Conservation (phyloP, 2,329 filamentous ascomycete genomes). For the Malbranchea zuffiana region DNA sequence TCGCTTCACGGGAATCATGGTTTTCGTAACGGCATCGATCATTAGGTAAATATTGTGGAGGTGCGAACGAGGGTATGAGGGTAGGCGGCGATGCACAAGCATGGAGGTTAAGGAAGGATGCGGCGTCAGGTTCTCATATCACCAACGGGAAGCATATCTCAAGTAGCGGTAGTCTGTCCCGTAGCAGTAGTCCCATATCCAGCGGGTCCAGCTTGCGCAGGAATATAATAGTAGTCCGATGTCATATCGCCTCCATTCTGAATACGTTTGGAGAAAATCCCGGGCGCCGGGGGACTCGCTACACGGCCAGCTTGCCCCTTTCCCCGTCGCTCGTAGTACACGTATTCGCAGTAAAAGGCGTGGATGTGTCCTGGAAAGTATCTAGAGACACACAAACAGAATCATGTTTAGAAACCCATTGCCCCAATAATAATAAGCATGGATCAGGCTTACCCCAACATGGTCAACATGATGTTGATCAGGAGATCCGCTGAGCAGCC, state of each 20-base stretch:
- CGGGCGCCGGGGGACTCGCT: slow-evolving; percentile 22
- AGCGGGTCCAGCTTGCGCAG: slow-evolving; percentile 2
- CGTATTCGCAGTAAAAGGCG: slow-evolving; percentile 71
- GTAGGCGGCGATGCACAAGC: no score
- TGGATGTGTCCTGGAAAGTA: slow-evolving; percentile 69
- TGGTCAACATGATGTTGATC: slow-evolving; percentile 56
- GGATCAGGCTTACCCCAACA: slow-evolving; percentile 44
- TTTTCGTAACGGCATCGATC: no score
- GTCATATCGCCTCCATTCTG: slow-evolving; percentile 26
- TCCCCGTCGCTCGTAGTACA: slow-evolving; percentile 61
- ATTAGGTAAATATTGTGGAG: no score
- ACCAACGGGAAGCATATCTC: no score
- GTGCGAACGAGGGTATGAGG: no score
- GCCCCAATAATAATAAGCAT: not conserved
- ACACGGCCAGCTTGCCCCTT: slow-evolving; percentile 18
- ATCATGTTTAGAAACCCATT: not conserved
- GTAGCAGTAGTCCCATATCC: not conserved
- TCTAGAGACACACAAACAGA: slow-evolving; percentile 24
- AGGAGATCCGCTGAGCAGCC: slow-evolving; percentile 56
- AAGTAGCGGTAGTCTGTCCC: slow-evolving; percentile 4
- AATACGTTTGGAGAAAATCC: slow-evolving; percentile 32
- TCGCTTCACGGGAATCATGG: no score
- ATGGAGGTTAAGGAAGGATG: no score
- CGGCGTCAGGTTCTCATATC: no score
- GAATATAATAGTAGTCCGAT: slow-evolving; percentile 16